Evolutionary conservation across 2,329 filamentous ascomycete genomes (phyloP), one percentile per base, ranked within the genome.

Genomic region (Aspergillus sp.): DNA sequence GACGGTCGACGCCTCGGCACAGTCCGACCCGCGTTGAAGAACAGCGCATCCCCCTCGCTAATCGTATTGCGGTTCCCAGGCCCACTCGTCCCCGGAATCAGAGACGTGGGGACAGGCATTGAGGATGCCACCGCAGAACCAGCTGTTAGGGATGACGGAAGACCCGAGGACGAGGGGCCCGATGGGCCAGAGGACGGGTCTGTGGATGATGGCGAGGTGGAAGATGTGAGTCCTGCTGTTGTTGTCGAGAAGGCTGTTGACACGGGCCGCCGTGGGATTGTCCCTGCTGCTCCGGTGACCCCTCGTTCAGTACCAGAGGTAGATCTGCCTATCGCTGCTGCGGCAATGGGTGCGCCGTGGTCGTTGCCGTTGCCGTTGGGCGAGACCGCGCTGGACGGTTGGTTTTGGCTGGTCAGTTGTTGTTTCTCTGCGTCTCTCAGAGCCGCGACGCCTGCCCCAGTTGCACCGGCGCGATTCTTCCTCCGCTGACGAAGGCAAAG

Each of bases 71-170:
- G 39, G 2, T 18, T 17, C 1, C 39, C 18, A 26, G 41, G 12
- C 4, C 24, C 43, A 8, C 11, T 34, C 6, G 34, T 56, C 18
- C 51, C 56, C 4, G 56, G 41, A 7, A 55, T 45, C 26, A 55
- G 20, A 12, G 57, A 45, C 4, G 36, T 22, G 5, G 50, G 57
- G 3, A 59, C 36, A 4, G 59, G 52, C 22, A 51, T 39, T 12
- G 48, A 45, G 2, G 58, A 49, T 9, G 38, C 45, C 30, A 53
- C 44, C 12, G 32, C 18, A 5, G 39, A 24, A 7, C 59, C 57
- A 11, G 58, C 51, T 18, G 62, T 44, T 38, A 64, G 39, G 8
- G 60, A 48, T 2, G 56, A 49, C 5, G 59, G 61, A 2, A 63
- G 38, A 3, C 49, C 41, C 13, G 55, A 57, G 9, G 42, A 45